phyloP scores from a whole-genome alignment of 2,329 filamentous ascomycete species.

The Leptodontidium sp. region DNA sequence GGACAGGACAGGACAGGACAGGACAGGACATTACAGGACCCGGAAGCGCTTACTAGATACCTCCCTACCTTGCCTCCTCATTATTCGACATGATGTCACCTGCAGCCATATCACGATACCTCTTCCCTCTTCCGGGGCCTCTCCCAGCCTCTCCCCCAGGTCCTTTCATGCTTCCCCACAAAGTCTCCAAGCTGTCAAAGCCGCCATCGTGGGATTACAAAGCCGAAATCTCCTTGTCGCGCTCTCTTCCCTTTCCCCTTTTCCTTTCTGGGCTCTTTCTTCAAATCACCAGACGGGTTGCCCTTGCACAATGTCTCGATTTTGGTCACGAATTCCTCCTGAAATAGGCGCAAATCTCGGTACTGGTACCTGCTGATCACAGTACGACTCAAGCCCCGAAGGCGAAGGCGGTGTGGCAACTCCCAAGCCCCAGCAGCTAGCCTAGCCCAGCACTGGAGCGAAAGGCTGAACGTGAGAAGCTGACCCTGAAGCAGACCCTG shows the following conservation, averaged over 20 bases:
- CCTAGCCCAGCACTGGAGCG: slow-evolving; percentile 4
- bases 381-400: slow-evolving; percentile 9
- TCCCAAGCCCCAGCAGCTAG: neutral
- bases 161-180: slow-evolving; percentile 3
- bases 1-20: neutral
- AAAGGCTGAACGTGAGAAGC: neutral
- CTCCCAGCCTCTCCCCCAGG: neutral
- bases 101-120: slow-evolving; percentile 17
- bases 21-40: neutral
- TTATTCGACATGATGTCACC: slow-evolving; percentile 14
- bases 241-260: neutral
- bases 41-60: neutral
- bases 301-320: slow-evolving; percentile 17
- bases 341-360: slow-evolving; percentile 10
- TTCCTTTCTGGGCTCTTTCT: slow-evolving; percentile 5
- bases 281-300: slow-evolving; percentile 18
- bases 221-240: neutral
- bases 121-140: neutral
- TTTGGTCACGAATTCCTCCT: slow-evolving; percentile 3
- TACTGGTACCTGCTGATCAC: slow-evolving; percentile 22
- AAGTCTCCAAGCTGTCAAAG: neutral
- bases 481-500: too few relatives aligned
- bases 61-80: neutral
- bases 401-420: slow-evolving; percentile 20
- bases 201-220: neutral